Evolutionary conservation across 1,284 basidiomycete species (phyloP).

Genomic region (Rhizoctonia solani): DNA sequence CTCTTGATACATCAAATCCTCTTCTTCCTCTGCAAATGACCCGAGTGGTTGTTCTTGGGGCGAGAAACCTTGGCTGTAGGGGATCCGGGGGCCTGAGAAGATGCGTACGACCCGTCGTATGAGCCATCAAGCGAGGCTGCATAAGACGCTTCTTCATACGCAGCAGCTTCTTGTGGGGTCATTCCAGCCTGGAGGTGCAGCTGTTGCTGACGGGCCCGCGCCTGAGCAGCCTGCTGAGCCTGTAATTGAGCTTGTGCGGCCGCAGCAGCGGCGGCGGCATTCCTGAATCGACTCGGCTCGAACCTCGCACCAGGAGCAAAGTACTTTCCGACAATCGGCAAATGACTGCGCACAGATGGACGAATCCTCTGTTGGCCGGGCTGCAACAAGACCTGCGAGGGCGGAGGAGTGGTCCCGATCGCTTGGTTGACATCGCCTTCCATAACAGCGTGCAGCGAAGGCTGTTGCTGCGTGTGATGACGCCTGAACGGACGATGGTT

Average conservation of each 20-base stretch:
- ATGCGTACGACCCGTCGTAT: neutral
- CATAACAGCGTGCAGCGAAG: slow-evolving; percentile 27
- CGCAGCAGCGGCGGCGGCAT: neutral
- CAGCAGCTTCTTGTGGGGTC: too few species aligned
- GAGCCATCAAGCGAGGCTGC: neutral
- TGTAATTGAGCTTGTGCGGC: too few species aligned
- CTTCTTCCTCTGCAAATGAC: neutral
- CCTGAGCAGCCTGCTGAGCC: too few species aligned
- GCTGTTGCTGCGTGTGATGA: slow-evolving; percentile 4
- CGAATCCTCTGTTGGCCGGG: slow-evolving; percentile 1
- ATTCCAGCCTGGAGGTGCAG: neutral
- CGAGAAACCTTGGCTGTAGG: too few species aligned
- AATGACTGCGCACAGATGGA: neutral
- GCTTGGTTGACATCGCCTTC: slow-evolving; percentile 16
- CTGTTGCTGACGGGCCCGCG: neutral
- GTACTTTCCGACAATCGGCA: slow-evolving; percentile 31
- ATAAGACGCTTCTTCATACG: neutral
- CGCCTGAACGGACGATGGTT: slow-evolving; percentile 26
- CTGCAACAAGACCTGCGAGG: slow-evolving; percentile 20
- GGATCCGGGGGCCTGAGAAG: too few species aligned
- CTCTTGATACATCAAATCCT: neutral
- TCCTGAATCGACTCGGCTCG: slow-evolving; percentile 31
- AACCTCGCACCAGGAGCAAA: slow-evolving; percentile 26
- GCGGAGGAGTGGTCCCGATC: neutral
- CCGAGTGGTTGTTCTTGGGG: neutral